phyloP scores from a whole-genome alignment of 176 grass and related monocot species.

The Avena eriantha region DNA sequence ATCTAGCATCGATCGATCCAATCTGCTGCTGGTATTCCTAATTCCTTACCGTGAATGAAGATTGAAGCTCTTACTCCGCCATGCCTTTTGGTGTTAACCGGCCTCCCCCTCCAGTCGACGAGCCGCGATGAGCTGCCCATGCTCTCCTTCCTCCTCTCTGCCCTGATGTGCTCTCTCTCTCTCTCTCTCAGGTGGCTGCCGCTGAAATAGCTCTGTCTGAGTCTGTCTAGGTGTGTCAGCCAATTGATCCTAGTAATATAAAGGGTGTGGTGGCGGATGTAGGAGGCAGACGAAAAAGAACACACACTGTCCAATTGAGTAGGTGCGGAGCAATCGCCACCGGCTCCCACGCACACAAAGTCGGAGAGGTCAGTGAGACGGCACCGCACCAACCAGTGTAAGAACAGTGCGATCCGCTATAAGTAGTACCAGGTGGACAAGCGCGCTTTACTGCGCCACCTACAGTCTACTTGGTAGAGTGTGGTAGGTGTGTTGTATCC shows the following conservation, averaged over 20 bases:
- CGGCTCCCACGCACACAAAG: background rate
- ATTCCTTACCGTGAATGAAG: slow-evolving; percentile 44
- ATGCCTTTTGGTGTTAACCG: slow-evolving; percentile 45
- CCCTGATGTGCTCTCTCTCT: background rate
- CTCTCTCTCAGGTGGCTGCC: background rate
- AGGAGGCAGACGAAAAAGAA: background rate
- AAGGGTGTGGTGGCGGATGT: background rate
- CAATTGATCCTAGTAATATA: background rate
- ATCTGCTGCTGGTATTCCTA: background rate
- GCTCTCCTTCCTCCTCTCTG: background rate
- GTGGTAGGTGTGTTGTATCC: too few relatives aligned
- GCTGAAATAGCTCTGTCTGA: background rate
- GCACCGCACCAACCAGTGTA: slow-evolving; percentile 2
- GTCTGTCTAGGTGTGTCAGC: background rate
- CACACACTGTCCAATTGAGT: slow-evolving; percentile 4
- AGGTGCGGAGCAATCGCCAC: background rate
- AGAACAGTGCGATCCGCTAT: background rate
- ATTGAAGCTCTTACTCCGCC: slow-evolving; percentile 53
- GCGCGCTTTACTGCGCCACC: too few relatives aligned
- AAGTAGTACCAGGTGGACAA: background rate
- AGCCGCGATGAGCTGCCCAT: slow-evolving; percentile 44
- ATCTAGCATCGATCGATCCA: background rate
- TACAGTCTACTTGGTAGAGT: too few relatives aligned
- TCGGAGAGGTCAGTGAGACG: slow-evolving; percentile 14
- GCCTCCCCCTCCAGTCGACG: slow-evolving; percentile 52